Conservation (phyloP, 768 basidiomycete species). For the Amyloporia xantha region DNA sequence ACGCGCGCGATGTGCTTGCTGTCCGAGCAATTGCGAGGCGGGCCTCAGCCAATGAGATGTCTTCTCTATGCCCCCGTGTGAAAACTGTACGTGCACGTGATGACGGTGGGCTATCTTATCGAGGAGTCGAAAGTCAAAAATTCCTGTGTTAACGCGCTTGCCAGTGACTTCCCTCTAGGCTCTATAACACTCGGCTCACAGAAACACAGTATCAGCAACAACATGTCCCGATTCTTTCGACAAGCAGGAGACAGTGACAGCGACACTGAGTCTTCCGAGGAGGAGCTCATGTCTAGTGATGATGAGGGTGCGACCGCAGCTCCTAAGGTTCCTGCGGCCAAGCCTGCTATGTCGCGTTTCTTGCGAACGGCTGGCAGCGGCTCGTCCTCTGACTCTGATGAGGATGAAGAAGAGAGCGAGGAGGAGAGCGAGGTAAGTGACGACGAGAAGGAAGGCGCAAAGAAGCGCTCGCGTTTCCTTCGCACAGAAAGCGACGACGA, state of each 20-base stretch:
- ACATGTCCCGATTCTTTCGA: slow-evolving; percentile 88
- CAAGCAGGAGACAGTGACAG: slow-evolving; percentile 79
- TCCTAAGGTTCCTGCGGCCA: slow-evolving; percentile 38
- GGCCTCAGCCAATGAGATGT: no score
- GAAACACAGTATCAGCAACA: no score
- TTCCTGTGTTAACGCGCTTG: no score
- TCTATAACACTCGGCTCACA: no score
- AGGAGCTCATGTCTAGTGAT: slow-evolving; percentile 62
- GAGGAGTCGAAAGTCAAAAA: no score
- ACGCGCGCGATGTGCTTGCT: no score
- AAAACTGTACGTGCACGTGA: no score
- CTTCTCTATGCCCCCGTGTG: no score
- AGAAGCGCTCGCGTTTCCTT: slow-evolving; percentile 37
- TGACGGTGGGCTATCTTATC: no score
- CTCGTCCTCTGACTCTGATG: slow-evolving; percentile 45
- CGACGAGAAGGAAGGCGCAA: slow-evolving; percentile 30
- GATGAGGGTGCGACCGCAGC: slow-evolving; percentile 51
- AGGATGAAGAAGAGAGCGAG: slow-evolving; percentile 39
- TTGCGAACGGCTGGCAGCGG: slow-evolving; percentile 58
- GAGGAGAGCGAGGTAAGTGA: slow-evolving; percentile 44
- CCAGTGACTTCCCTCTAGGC: no score
- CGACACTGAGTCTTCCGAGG: slow-evolving; percentile 62
- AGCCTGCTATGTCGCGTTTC: slow-evolving; percentile 75
- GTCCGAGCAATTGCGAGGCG: no score
- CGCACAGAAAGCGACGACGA: slow-evolving; percentile 42